These are phyloP conservation scores for Aspergillus quadrilineatus DNA, from an alignment of 2,329 filamentous ascomycete species.

Conservation along the genomic window DNA sequence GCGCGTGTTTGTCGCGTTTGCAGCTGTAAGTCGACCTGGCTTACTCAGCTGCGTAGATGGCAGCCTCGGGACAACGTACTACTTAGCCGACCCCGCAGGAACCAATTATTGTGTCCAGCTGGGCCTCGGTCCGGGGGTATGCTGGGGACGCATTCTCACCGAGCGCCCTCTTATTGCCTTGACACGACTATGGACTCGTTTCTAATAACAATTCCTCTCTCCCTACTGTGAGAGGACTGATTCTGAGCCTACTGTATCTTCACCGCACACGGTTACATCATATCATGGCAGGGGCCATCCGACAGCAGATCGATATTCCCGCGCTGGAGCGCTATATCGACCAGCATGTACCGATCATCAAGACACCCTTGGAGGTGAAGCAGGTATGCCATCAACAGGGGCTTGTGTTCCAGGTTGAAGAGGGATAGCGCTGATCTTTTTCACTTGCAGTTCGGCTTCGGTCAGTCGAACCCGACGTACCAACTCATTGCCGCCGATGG, in stretches of 20 bases:
- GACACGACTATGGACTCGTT: not conserved
- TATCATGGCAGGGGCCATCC: slow-evolving; percentile 77
- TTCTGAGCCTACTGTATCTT: not conserved
- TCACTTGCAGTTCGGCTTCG: slow-evolving; percentile 77
- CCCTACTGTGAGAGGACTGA: not conserved
- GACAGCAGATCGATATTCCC: slow-evolving; percentile 83
- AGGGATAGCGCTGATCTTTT: not conserved
- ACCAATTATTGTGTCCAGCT: slow-evolving; percentile 1
- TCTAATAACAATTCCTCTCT: not conserved
- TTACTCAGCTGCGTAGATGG: slow-evolving; percentile 7
- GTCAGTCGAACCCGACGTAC: slow-evolving; percentile 97
- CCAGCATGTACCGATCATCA: slow-evolving; percentile 76
- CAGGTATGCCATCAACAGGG: slow-evolving; percentile 58
- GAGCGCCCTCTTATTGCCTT: slow-evolving; percentile 1
- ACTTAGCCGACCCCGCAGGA: slow-evolving; percentile 8
- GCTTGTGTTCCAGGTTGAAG: no score
- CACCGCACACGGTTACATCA: not conserved
- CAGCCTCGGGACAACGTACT: not conserved
- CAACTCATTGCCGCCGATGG: slow-evolving; percentile 73
- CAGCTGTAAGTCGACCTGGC: not conserved
- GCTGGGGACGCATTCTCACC: not conserved
- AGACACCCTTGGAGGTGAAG: slow-evolving; percentile 80
- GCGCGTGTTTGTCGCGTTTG: slow-evolving; percentile 15
- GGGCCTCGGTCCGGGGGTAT: slow-evolving; percentile 14
- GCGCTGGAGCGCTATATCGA: slow-evolving; percentile 77